Percentiles rank a stretch among this genome's conserved stretches.
These are phyloP conservation scores for Potentilla sterilis DNA, from an alignment of 306 rosid genomes.

Conservation along the genomic window DNA sequence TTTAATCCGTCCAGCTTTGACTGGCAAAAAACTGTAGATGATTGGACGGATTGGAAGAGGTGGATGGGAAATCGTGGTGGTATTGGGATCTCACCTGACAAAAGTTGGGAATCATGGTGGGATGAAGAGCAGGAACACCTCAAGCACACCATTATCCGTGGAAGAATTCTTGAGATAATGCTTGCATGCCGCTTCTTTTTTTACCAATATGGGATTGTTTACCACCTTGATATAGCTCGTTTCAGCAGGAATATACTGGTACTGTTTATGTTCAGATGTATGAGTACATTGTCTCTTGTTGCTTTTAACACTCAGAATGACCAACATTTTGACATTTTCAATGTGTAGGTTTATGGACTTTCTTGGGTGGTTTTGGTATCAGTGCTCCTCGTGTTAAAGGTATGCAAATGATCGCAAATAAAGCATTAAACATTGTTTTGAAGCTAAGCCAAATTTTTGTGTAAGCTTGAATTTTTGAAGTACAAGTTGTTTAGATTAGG, in stretches of 20 bases:
- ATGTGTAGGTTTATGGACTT: slow-evolving; percentile 66
- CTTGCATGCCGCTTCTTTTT: slow-evolving; percentile 83
- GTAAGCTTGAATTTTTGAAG: not conserved
- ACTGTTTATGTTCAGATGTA: slow-evolving; percentile 23
- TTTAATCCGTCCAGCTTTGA: slow-evolving; percentile 95
- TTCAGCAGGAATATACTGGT: slow-evolving; percentile 68
- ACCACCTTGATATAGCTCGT: slow-evolving; percentile 84
- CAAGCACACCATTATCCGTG: slow-evolving; percentile 66
- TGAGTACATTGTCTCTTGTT: slow-evolving; percentile 19
- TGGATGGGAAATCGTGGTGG: slow-evolving; percentile 99
- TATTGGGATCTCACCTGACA: slow-evolving; percentile 73
- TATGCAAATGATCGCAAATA: slow-evolving; percentile 26
- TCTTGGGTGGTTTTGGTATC: slow-evolving; percentile 78
- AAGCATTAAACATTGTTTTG: not conserved
- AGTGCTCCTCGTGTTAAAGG: slow-evolving; percentile 79
- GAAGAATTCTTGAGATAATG: slow-evolving; percentile 73
- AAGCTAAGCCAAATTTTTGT: not conserved
- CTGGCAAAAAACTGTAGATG: slow-evolving; percentile 98
- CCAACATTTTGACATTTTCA: slow-evolving; percentile 24
- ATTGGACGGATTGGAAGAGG: slow-evolving; percentile 96
- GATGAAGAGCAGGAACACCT: slow-evolving; percentile 90
- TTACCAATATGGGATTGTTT: slow-evolving; percentile 88
- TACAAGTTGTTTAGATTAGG: not conserved
- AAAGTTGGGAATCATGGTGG: slow-evolving; percentile 99
- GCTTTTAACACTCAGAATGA: slow-evolving; percentile 22